Conservation (phyloP, 371 early-diverging fungal genomes). For the Modicella reniformis region DNA sequence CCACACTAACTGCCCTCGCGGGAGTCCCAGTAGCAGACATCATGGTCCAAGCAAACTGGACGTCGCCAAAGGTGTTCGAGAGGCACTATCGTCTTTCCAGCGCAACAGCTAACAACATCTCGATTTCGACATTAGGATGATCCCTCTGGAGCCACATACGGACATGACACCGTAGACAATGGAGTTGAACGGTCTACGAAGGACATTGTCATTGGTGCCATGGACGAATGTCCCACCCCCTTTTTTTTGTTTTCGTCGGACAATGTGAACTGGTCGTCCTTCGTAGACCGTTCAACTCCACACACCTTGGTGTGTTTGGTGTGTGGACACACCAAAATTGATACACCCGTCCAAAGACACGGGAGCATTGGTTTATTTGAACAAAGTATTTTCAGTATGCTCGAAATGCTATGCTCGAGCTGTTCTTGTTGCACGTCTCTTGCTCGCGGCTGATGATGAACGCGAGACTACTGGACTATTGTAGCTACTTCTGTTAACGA, state of each 20-base stretch:
- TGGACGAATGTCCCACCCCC: constrained; percentile 19
- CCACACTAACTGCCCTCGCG: constrained; percentile 14
- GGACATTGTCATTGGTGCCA: constrained; percentile 20
- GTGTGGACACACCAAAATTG: too few relatives aligned
- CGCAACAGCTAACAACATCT: constrained; percentile 8
- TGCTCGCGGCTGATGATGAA: too few relatives aligned
- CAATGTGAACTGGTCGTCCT: too few relatives aligned
- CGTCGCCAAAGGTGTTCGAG: constrained; percentile 26
- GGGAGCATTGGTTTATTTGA: too few relatives aligned
- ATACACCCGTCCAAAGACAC: too few relatives aligned
- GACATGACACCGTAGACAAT: constrained; percentile 21
- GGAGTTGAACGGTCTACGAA: constrained; percentile 6
- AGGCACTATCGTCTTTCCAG: constrained; percentile 22
- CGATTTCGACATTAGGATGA: constrained; percentile 2
- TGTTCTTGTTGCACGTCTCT: too few relatives aligned
- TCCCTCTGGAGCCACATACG: constrained; percentile 14
- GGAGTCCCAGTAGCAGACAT: constrained; percentile 22
- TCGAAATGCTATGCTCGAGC: too few relatives aligned
- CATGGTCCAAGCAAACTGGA: constrained; percentile 32
- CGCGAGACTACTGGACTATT: constrained; percentile 1
- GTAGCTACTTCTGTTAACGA: constrained; percentile 10
- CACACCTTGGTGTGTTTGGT: constrained; percentile 7
- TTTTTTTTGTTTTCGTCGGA: too few relatives aligned
- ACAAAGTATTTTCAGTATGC: too few relatives aligned
- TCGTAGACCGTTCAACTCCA: constrained; percentile 7